These are phyloP conservation scores for Elsinoe necatrix DNA, from an alignment of 2,329 filamentous ascomycete genomes.

Conservation along the genomic window DNA sequence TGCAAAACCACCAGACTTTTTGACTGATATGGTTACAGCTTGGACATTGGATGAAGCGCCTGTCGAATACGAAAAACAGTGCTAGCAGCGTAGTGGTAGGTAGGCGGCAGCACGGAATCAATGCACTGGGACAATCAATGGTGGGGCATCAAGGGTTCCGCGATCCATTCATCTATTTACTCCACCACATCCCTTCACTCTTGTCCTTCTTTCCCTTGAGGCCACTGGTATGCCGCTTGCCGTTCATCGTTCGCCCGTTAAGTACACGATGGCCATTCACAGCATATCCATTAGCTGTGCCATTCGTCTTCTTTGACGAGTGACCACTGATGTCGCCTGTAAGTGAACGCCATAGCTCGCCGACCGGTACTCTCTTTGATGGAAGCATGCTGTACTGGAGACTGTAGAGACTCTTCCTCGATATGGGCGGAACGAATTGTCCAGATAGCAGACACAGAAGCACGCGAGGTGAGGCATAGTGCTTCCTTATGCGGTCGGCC, in stretches of 20 bases:
- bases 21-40: too few species aligned
- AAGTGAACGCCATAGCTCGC: conserved; percentile 64
- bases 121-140: background rate
- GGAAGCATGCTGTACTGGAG: conserved; percentile 98
- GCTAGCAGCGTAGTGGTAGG: too few species aligned
- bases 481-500: conserved; percentile 81
- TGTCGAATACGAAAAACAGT: too few species aligned
- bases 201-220: conserved; percentile 18
- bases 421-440: conserved; percentile 88
- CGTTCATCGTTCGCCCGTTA: conserved; percentile 7
- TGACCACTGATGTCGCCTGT: conserved; percentile 18
- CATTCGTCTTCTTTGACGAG: conserved; percentile 17
- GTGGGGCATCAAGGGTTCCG: background rate
- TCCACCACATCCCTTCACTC: conserved; percentile 25
- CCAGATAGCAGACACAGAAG: conserved; percentile 82
- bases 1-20: background rate
- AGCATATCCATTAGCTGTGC: conserved; percentile 21
- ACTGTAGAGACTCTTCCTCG: conserved; percentile 88
- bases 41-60: too few species aligned
- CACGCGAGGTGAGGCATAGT: conserved; percentile 85
- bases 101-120: background rate
- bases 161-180: conserved; percentile 16
- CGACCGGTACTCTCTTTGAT: conserved; percentile 65
- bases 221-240: conserved; percentile 16
- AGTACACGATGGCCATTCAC: conserved; percentile 14